Evolutionary conservation across 2,329 filamentous ascomycete species (phyloP), one percentile per base, ranked within the genome.

Genomic region (Trichothecium sympodiale): DNA sequence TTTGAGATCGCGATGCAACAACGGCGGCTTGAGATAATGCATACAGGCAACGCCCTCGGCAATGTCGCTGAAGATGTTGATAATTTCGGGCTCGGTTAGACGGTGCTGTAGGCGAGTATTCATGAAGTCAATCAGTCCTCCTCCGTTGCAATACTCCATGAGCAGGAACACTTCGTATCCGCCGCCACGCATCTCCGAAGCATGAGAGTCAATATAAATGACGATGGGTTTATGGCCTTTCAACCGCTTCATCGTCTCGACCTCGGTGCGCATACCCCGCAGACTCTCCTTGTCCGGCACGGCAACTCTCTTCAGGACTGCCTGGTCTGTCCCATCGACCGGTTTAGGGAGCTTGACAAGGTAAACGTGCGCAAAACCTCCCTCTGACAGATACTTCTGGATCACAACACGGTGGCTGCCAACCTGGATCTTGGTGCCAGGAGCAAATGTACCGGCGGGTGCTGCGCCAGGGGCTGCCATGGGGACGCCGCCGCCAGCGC

Each of bases 231-330:
- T 78, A 70, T 96, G 91, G 38, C 91, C 91, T 68, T 94, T 94
- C 50, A 98, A 72, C 61, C 91, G 88, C 77, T 98, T 98, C 91
- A 98, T 98, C 12, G 91, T 98, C 65, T 98, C 91, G 48, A 98
- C 91, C 69, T 98, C 91, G 46, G 80, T 96, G 59, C 91, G 80
- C 91, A 98, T 96, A 59, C 84, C 88, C 43, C 85, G 83, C 62
- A 98, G 69, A 39, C 89, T 77, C 45, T 94, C 84, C 69, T 94
- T 95, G 62, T 98, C 91, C 23, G 91, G 87, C 35, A 96, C 91
- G 26, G 91, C 91, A 39, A 98, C 91, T 53, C 91, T 74, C 70
- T 98, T 95, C 52, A 95, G 67, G 33, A 95, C 88, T 10, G 85
- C 87, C 49, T 77, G 68, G 48, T 93, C 83, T 44, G 82, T 80